Evolutionary conservation across 163 green algal species (phyloP), one percentile per base, ranked within the genome.

Genomic region (Scenedesmus sp.): DNA sequence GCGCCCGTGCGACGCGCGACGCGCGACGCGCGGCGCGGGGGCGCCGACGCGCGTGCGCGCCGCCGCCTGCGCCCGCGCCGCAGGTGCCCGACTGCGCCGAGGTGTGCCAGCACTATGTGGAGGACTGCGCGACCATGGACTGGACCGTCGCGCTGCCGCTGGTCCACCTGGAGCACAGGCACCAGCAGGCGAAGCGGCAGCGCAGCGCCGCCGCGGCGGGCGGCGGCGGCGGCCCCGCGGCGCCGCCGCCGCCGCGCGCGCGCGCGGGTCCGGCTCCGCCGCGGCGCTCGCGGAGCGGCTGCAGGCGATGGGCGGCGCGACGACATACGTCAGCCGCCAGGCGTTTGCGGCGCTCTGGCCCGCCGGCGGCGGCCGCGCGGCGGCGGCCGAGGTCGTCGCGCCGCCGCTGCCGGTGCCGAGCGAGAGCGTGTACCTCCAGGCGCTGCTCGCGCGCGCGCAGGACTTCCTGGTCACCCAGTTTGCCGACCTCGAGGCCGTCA

Each of bases 21-120:
- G n/a, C n/a, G n/a, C n/a, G n/a, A n/a, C n/a, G n/a, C n/a, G n/a
- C n/a, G n/a, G n/a, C n/a, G n/a, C n/a, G n/a, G n/a, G n/a, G n/a
- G n/a, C n/a, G n/a, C n/a, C n/a, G n/a, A n/a, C n/a, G n/a, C n/a
- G n/a, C n/a, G n/a, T n/a, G n/a, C n/a, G n/a, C n/a, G n/a, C n/a
- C n/a, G n/a, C n/a, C n/a, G n/a, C n/a, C n/a, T n/a, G n/a, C n/a
- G 13, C 22, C 33, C 10, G 22, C 22, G 11, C n/a, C n/a, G 7
- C 44, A 74, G 64, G 64, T 60, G 3, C 29, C 34, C 9, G 62
- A 70, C 62, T 70, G 62, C 53, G 64, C 64, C 9, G 64, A 74
- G 64, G 26, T 62, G 20, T 74, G 64, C 64, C 64, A 44, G 47
- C 44, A 74, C 26, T 60, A 47, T 42, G 42, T 74, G 44, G 64